Conservation (phyloP, 495 filamentous ascomycete species). For the Podospora appendiculata region DNA sequence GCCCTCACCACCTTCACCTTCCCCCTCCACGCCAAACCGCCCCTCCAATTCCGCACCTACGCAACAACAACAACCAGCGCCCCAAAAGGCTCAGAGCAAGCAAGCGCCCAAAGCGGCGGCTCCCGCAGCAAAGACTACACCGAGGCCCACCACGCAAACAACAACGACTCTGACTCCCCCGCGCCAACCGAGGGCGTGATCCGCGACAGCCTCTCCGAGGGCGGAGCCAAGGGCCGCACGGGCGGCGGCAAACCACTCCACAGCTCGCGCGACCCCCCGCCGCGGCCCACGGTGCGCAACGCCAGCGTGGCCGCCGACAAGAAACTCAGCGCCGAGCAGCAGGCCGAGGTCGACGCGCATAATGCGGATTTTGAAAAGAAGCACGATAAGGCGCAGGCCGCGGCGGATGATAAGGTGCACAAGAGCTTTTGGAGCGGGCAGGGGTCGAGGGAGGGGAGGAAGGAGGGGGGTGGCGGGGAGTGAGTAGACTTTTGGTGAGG, state of each 20-base stretch:
- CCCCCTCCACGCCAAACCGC: too few relatives aligned
- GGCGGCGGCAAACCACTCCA: conserved; percentile 33
- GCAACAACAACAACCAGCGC: background rate
- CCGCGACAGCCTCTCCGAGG: conserved; percentile 18
- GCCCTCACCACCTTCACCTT: too few relatives aligned
- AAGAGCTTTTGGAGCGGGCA: conserved; percentile 38
- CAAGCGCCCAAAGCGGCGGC: conserved; percentile 36
- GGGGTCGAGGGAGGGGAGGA: background rate
- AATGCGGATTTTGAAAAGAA: conserved; percentile 44
- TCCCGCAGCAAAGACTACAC: conserved; percentile 37
- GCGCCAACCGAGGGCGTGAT: background rate
- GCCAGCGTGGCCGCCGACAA: conserved; percentile 24
- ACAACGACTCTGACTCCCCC: background rate
- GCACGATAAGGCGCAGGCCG: conserved; percentile 31
- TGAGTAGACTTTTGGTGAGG: too few relatives aligned
- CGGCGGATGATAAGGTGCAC: conserved; percentile 38
- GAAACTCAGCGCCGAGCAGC: conserved; percentile 35
- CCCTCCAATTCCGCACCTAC: too few relatives aligned
- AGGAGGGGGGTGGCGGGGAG: background rate
- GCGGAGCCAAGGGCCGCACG: conserved; percentile 25
- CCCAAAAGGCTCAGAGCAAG: conserved; percentile 28
- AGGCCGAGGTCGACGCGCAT: conserved; percentile 43
- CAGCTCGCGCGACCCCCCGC: conserved; percentile 27
- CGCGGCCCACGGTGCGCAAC: conserved; percentile 40
- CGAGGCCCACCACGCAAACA: conserved; percentile 2